phyloP scores from a whole-genome alignment of 345 rosid genomes.

The Rubroshorea leprosula region DNA sequence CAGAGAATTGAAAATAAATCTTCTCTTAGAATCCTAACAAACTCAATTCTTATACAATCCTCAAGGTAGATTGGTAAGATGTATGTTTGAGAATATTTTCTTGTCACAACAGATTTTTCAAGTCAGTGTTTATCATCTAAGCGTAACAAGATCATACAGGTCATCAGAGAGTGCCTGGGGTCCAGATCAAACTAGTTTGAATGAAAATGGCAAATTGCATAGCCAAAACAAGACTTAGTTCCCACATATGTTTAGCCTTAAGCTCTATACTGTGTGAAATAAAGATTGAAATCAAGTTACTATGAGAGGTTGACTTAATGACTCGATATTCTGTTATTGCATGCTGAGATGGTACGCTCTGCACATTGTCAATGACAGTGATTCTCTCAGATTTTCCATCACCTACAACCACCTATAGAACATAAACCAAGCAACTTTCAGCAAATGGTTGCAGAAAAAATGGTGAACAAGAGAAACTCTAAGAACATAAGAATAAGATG shows the following conservation, averaged over 20 bases:
- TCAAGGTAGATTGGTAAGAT: no score
- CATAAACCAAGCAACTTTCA: background rate
- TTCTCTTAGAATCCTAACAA: no score
- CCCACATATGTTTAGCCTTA: background rate
- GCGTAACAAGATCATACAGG: no score
- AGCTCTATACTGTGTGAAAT: constrained; percentile 1
- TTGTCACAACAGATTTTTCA: background rate
- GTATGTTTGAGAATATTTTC: no score
- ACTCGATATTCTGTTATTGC: constrained; percentile 83
- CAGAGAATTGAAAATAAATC: no score
- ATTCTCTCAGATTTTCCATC: constrained; percentile 89
- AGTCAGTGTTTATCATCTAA: background rate
- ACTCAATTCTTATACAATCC: no score
- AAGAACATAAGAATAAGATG: background rate
- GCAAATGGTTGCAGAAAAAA: background rate
- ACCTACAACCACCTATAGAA: constrained; percentile 62
- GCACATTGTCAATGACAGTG: constrained; percentile 51
- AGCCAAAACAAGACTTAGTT: background rate
- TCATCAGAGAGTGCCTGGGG: background rate
- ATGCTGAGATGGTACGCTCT: constrained; percentile 63
- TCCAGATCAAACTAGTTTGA: background rate
- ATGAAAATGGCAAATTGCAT: background rate
- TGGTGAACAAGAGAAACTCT: background rate
- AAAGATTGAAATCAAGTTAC: constrained; percentile 28
- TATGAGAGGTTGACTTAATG: constrained; percentile 50